phyloP scores from a whole-genome alignment of 2,329 filamentous ascomycete species.

The Fusarium temperatum region DNA sequence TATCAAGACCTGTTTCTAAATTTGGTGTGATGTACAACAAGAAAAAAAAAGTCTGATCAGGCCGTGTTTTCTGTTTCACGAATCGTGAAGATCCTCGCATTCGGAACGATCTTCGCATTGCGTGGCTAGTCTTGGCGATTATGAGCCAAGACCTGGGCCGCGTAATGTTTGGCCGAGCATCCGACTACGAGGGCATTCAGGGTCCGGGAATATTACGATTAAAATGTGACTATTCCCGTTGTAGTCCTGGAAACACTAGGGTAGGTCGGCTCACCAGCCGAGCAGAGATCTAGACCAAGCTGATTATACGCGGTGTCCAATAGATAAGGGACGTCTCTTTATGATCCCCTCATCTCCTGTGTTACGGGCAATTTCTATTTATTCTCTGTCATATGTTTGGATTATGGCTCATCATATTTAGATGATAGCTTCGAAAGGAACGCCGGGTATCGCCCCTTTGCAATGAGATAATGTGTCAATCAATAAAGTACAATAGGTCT shows the following conservation, averaged over 20 bases:
- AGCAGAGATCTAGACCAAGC: not conserved
- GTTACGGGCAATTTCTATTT: not conserved
- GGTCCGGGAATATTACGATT: not conserved
- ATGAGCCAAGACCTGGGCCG: constrained; percentile 24
- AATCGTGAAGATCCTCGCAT: not conserved
- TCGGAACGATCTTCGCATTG: constrained; percentile 6
- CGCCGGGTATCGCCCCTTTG: too few relatives aligned
- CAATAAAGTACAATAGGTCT: not conserved
- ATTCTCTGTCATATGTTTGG: not conserved
- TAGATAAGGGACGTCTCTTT: not conserved
- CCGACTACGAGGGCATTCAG: not conserved
- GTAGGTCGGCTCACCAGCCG: not conserved
- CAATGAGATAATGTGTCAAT: too few relatives aligned
- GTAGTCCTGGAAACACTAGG: not conserved
- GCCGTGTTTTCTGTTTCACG: not conserved
- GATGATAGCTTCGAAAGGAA: not conserved
- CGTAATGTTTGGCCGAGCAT: constrained; percentile 21
- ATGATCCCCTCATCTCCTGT: not conserved
- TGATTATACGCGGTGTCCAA: not conserved
- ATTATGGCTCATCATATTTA: not conserved
- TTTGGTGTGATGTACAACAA: not conserved
- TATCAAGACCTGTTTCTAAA: not conserved
- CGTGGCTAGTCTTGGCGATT: constrained; percentile 14
- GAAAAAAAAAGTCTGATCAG: not conserved
- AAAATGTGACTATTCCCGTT: not conserved